Conservation (phyloP, 2,329 filamentous ascomycete species). For the Colletotrichum sp. region DNA sequence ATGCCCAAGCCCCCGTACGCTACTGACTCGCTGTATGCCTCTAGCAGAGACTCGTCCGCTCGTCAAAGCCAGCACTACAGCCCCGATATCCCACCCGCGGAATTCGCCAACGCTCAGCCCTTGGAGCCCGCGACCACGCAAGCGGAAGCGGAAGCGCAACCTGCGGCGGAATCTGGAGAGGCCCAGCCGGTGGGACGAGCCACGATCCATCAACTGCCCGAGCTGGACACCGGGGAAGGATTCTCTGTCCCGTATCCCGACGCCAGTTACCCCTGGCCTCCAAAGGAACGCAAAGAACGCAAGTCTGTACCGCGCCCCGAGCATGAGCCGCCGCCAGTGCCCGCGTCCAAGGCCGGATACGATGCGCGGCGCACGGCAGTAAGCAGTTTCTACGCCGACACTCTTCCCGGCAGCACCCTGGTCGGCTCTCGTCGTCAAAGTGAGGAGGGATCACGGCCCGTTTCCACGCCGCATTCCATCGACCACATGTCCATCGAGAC, state of each 20-base stretch:
- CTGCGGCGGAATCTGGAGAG: not conserved
- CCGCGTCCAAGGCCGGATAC: conserved; percentile 38
- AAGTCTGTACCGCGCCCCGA: conserved; percentile 44
- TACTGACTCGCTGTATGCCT: not conserved
- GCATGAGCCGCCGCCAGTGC: conserved; percentile 57
- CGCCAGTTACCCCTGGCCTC: conserved; percentile 29
- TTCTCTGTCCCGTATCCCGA: conserved; percentile 53
- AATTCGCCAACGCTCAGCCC: conserved; percentile 1
- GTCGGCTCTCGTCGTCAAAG: conserved; percentile 50
- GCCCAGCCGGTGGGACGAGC: conserved; percentile 16
- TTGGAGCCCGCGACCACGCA: not conserved
- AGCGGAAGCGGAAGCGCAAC: not conserved
- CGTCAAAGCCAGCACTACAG: conserved; percentile 28
- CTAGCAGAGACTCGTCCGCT: conserved; percentile 20
- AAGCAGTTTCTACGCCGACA: conserved; percentile 48
- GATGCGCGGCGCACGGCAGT: conserved; percentile 33
- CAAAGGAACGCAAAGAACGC: conserved; percentile 23
- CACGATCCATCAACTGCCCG: conserved; percentile 48
- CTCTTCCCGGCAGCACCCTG: conserved; percentile 47
- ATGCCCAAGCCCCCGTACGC: conserved; percentile 23
- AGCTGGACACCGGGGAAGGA: conserved; percentile 55
- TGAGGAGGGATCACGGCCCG: conserved; percentile 47
- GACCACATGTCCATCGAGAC: conserved; percentile 51
- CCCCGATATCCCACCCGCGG: conserved; percentile 36
- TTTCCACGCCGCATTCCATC: conserved; percentile 50